Evolutionary conservation across 164 flowering plant genomes (phyloP).

Genomic region (Platanus orientalis): DNA sequence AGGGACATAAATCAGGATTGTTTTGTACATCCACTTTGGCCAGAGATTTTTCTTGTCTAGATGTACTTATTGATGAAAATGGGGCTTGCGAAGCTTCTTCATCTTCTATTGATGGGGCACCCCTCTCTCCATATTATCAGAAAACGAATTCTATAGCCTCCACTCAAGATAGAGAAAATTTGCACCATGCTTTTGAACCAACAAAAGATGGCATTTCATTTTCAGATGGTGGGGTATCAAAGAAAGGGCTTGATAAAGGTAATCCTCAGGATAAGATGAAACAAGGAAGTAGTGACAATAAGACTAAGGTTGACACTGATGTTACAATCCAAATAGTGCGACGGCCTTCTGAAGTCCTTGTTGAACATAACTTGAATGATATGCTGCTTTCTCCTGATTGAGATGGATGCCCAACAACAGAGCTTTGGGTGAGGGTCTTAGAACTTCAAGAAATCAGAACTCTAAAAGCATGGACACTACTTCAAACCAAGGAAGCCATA

Average conservation of each 20-base stretch:
- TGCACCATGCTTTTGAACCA: constrained; percentile 5
- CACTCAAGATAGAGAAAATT: constrained; percentile 31
- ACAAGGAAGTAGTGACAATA: constrained; percentile 12
- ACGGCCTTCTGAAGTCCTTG: constrained; percentile 46
- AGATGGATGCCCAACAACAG: constrained; percentile 27
- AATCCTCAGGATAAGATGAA: constrained; percentile 11
- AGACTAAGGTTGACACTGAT: constrained; percentile 15
- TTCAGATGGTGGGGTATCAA: constrained; percentile 9
- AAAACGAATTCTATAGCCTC: constrained; percentile 10
- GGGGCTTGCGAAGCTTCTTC: constrained; percentile 15
- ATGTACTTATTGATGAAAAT: constrained; percentile 21
- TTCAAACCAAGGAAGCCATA: constrained; percentile 20
- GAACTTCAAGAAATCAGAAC: constrained; percentile 33
- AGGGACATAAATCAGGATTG: constrained; percentile 26
- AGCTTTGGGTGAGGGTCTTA: constrained; percentile 22
- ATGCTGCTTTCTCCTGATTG: constrained; percentile 56
- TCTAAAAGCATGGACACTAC: constrained; percentile 24
- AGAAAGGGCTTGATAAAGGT: constrained; percentile 4
- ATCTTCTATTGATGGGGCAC: constrained; percentile 15
- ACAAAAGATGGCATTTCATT: not conserved
- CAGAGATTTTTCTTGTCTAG: constrained; percentile 36
- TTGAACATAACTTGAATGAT: constrained; percentile 50
- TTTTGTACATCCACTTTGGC: constrained; percentile 34
- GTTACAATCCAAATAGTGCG: constrained; percentile 16
- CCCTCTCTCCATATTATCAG: constrained; percentile 19